Evolutionary conservation across 129 eudicot species (phyloP), one percentile per base, ranked within the genome.

Genomic region (Ambrosia artemisiifolia): DNA sequence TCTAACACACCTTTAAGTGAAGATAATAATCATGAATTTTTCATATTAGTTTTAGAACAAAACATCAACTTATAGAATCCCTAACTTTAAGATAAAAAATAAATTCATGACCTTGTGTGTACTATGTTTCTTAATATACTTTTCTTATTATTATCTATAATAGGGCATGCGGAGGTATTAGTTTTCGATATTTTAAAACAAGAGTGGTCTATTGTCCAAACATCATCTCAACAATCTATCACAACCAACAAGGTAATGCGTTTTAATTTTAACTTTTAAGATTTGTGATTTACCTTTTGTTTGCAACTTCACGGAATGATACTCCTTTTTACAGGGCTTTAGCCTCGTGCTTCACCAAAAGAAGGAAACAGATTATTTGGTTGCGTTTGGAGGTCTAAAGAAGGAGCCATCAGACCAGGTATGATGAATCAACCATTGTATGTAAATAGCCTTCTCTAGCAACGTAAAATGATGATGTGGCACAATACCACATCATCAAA

Each of bases 351-450:
- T 89, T 61, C 79, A 85, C 75, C 98, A 90, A 72, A 79, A 83
- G 46, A 93, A 90, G 82, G 96, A 89, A 65, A 82, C 85, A 50
- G 91, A 93, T 79, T 85, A 75, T 68, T 88, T 93, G 84, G 90
- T 93, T 79, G 96, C 95, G 61, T 93, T 93, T 81, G 98, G 98
- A 56, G 98, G 98, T 64, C 65, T 82, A 67, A 93, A 87, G 80
- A 93, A 87, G 82, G 98, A 93, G 74, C 95, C 96, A 53, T 89
- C 98, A 55, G 84, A 93, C 78, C 96, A 93, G 98, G 98, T 69
- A 42, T 57, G 57, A 72, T 56, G 51, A 44, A 47, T n/a, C n/a
- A n/a, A n/a, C n/a, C n/a, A n/a, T n/a, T n/a, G n/a, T n/a, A n/a
- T n/a, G n/a, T n/a, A n/a, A n/a, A n/a, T n/a, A n/a, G n/a, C n/a